Conservation (phyloP, 768 basidiomycete genomes). For the Xerocomus brunneocitrinus region DNA sequence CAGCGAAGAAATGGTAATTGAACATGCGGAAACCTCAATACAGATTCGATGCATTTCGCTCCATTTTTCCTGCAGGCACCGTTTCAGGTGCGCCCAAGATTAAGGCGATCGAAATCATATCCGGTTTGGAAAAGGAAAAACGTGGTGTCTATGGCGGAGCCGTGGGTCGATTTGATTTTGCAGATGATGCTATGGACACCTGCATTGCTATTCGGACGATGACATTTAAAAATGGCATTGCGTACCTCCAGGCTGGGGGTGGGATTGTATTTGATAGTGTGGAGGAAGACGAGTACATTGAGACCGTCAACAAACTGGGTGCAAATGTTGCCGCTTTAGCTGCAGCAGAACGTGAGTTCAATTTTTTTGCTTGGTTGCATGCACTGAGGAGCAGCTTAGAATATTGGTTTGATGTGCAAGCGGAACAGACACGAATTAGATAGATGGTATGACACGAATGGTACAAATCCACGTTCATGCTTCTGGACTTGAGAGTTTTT, state of each 20-base stretch:
- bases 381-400: conserved; percentile 39
- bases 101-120: conserved; percentile 93
- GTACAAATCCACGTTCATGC: conserved; percentile 12
- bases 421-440: conserved; percentile 32
- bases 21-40: conserved; percentile 1
- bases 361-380: conserved; percentile 4
- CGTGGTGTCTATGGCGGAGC: conserved; percentile 96
- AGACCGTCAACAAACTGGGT: conserved; percentile 92
- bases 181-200: conserved; percentile 91
- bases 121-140: conserved; percentile 79
- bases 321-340: conserved; percentile 85
- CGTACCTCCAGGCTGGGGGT: conserved; percentile 93
- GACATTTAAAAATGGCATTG: conserved; percentile 90
- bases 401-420: conserved; percentile 68
- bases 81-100: conserved; percentile 99
- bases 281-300: conserved; percentile 95
- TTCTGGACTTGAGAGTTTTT: conserved; percentile 19
- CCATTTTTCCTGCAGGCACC: conserved; percentile 98
- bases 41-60: conserved; percentile 97
- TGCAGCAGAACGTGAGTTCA: conserved; percentile 76
- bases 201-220: conserved; percentile 99
- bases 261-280: conserved; percentile 97
- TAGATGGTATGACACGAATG: conserved; percentile 15
- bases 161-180: conserved; percentile 97
- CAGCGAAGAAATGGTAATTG: background rate